Evolutionary conservation across 371 early-diverging fungal genomes (phyloP).

Genomic region (Phascolomyces articulosus): DNA sequence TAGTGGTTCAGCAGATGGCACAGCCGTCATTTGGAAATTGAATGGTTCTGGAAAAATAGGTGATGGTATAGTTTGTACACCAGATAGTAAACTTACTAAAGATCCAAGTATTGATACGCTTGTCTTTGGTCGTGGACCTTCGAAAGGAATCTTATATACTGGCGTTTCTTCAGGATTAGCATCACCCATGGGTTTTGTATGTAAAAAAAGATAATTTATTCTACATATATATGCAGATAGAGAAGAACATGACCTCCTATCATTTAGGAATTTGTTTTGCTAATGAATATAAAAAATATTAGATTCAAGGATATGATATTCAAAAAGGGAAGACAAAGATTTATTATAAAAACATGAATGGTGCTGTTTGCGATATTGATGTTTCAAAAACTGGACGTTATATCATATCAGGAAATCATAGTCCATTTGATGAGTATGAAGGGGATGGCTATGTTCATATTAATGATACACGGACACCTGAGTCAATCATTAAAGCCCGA

Average conservation of each 20-base stretch:
- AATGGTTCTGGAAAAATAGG: slow-evolving; percentile 29
- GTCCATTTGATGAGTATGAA: slow-evolving; percentile 20
- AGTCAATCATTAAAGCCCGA: slow-evolving; percentile 19
- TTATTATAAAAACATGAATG: slow-evolving; percentile 26
- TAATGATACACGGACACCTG: slow-evolving; percentile 23
- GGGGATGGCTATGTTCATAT: slow-evolving; percentile 41
- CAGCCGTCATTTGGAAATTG: slow-evolving; percentile 41
- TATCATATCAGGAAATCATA: slow-evolving; percentile 38
- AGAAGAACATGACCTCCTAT: background rate
- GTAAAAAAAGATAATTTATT: too few relatives aligned
- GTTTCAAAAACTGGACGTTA: slow-evolving; percentile 24
- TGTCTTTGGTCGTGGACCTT: slow-evolving; percentile 36
- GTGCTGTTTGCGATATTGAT: slow-evolving; percentile 32
- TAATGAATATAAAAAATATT: background rate
- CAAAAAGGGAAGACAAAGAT: slow-evolving; percentile 6
- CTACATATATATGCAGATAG: too few relatives aligned
- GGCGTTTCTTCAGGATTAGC: slow-evolving; percentile 23
- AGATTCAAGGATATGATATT: slow-evolving; percentile 38
- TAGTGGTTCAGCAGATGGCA: slow-evolving; percentile 38
- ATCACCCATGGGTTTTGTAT: slow-evolving; percentile 10
- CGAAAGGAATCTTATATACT: slow-evolving; percentile 25
- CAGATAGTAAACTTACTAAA: slow-evolving; percentile 11
- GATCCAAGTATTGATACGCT: slow-evolving; percentile 34
- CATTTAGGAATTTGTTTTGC: background rate
- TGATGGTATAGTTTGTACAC: slow-evolving; percentile 28